Evolutionary conservation across 2,329 filamentous ascomycete species (phyloP), one percentile per base, ranked within the genome.

Genomic region (Colletotrichum brevisporum): DNA sequence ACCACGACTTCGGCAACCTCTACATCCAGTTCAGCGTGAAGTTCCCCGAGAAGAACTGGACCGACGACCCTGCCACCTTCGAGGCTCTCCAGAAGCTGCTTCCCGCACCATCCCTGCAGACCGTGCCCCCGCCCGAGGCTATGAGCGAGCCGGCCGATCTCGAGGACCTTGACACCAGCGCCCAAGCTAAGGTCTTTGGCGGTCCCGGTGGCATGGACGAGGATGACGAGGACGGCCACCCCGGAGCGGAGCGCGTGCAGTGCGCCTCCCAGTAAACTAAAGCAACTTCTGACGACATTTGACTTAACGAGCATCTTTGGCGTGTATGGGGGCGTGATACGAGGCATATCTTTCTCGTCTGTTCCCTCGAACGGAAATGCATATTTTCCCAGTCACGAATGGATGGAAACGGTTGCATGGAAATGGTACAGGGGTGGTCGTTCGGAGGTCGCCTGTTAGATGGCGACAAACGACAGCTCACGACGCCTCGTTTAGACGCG

Each of bases 21-120:
- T 99, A 96, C 86, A 94, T 99, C 78, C 94, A 97, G 79, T 99
- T 99, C 85, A 91, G 93, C 77, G 94, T 99, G 83, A 97, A 97
- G 84, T 98, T 99, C 88, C 96, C 96, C 56, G 91, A 93, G 77
- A 92, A 91, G 84, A 86, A 89, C 78, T 92, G 89, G 88, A 88
- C 89, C 45, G 79, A 88, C 45, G 86, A 92, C 59, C 84, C 90
- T 16, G 86, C 90, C 67, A 91, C 93, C 71, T 92, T 97, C 75
- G 89, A 93, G 66, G 86, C 91, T 13, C 90, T 99, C 47, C 94
- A 96, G 78, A 88, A 91, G 75, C 91, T 97, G 63, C 89, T 99
- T n/a, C 95, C 95, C 2, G 83, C 92, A 2, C 91, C 88, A 2
- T 73, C 83, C 47, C 79, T 91, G 47, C 87, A 92, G 78, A 83